Evolutionary conservation across 73 alveolate genomes (phyloP).

Genomic region (Effrenium voratum): DNA sequence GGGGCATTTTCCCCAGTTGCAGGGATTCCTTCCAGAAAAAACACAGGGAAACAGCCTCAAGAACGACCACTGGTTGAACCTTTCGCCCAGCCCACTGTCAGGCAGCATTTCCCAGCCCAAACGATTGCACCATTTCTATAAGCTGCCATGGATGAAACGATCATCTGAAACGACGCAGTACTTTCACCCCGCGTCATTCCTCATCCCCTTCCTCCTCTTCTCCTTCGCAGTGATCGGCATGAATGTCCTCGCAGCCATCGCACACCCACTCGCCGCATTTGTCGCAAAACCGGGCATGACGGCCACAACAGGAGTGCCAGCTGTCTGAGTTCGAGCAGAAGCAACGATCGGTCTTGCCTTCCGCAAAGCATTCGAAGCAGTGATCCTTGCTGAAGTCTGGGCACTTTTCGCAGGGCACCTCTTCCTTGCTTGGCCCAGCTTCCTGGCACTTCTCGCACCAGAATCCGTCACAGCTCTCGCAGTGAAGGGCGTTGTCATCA

Average conservation of each 20-base stretch:
- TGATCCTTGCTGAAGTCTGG: neutral
- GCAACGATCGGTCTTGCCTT: neutral
- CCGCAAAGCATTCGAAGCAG: conserved; percentile 1
- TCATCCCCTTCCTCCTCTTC: neutral
- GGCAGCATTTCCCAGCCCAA: no score
- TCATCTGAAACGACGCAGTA: no score
- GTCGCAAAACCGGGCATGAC: neutral
- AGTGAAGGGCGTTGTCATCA: neutral
- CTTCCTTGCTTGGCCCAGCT: neutral
- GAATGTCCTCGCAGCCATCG: neutral
- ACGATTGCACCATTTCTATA: no score
- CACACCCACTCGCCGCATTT: neutral
- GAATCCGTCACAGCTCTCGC: neutral
- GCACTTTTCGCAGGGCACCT: neutral
- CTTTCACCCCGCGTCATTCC: neutral
- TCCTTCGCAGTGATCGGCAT: neutral
- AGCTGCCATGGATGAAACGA: no score
- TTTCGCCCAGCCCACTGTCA: no score
- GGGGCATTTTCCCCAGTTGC: no score
- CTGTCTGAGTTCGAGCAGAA: neutral
- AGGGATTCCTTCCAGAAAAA: no score
- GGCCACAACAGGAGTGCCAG: conserved; percentile 17
- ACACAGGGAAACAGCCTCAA: no score
- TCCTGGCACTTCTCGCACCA: neutral
- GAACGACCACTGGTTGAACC: no score